Conservation (phyloP, 495 filamentous ascomycete genomes). For the Neohortaea acidophila region DNA sequence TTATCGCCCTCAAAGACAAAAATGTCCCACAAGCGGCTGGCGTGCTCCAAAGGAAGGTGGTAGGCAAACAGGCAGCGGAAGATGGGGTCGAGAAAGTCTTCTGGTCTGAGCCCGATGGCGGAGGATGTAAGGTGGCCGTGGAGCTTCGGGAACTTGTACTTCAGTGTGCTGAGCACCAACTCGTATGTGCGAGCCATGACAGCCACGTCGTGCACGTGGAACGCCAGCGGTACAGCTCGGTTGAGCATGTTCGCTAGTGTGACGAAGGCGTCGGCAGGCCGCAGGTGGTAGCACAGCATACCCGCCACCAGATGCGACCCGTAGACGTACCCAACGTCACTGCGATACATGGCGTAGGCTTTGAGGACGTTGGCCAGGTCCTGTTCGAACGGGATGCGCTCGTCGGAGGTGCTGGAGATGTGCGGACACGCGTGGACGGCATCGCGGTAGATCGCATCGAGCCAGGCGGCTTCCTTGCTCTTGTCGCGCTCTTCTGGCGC, state of each 20-base stretch:
- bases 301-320: slow-evolving; percentile 81
- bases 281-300: slow-evolving; percentile 71
- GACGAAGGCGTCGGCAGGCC: slow-evolving; percentile 58
- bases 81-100: slow-evolving; percentile 42
- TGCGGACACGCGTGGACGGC: slow-evolving; percentile 60
- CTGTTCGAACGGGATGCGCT: slow-evolving; percentile 53
- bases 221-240: slow-evolving; percentile 71
- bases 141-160: slow-evolving; percentile 56
- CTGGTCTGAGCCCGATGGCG: slow-evolving; percentile 32
- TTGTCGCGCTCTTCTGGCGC: slow-evolving; percentile 20
- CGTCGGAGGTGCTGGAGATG: slow-evolving; percentile 60
- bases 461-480: slow-evolving; percentile 45
- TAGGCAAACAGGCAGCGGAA: slow-evolving; percentile 44
- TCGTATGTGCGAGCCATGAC: slow-evolving; percentile 59
- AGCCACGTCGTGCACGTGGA: slow-evolving; percentile 60
- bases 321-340: slow-evolving; percentile 78
- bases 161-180: slow-evolving; percentile 53
- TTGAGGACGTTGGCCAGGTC: slow-evolving; percentile 65
- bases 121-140: slow-evolving; percentile 44
- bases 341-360: slow-evolving; percentile 86
- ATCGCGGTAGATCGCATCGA: slow-evolving; percentile 55
- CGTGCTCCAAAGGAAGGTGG: slow-evolving; percentile 52
- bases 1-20: slow-evolving; percentile 88
- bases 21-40: slow-evolving; percentile 77
- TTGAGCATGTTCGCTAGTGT: slow-evolving; percentile 80